Evolutionary conservation across 352 stramenopile genomes (phyloP).

Genomic region (Phytophthora pinifolia): DNA sequence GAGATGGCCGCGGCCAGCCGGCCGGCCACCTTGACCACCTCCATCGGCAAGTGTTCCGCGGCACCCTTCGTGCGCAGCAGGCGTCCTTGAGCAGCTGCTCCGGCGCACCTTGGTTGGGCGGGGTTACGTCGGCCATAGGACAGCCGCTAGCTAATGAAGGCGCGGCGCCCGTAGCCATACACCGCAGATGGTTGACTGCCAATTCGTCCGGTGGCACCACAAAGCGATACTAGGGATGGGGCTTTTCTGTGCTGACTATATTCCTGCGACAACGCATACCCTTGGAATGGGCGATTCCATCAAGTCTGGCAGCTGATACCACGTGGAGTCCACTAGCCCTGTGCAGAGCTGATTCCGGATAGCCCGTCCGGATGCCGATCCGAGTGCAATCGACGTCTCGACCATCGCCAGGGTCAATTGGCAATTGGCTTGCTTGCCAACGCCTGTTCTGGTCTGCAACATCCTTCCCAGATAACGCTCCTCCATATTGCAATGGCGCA

Average conservation of each 20-base stretch:
- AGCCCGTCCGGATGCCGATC: constrained; percentile 7
- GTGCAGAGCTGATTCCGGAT: constrained; percentile 10
- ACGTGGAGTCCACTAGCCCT: neutral
- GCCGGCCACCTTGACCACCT: too few relatives aligned
- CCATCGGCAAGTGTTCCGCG: constrained; percentile 4
- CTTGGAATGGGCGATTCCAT: constrained; percentile 3
- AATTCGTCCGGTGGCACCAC: constrained; percentile 19
- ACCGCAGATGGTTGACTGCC: constrained; percentile 5
- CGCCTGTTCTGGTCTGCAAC: neutral
- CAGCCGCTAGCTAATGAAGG: constrained; percentile 26
- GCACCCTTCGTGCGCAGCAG: constrained; percentile 10
- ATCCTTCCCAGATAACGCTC: neutral
- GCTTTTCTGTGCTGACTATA: constrained; percentile 24
- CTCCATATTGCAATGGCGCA: constrained; percentile 8
- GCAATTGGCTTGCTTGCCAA: constrained; percentile 21
- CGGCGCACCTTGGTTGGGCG: neutral
- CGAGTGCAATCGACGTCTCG: constrained; percentile 14
- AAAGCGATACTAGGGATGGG: constrained; percentile 13
- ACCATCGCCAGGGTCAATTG: constrained; percentile 26
- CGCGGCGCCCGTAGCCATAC: constrained; percentile 18
- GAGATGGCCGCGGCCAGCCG: neutral
- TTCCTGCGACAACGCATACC: constrained; percentile 26
- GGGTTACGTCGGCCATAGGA: neutral
- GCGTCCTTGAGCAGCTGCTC: constrained; percentile 1
- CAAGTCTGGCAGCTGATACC: constrained; percentile 2